Evolutionary conservation across 2,329 filamentous ascomycete species (phyloP), one percentile per base, ranked within the genome.

Genomic region (Sordariomycetes sp.): DNA sequence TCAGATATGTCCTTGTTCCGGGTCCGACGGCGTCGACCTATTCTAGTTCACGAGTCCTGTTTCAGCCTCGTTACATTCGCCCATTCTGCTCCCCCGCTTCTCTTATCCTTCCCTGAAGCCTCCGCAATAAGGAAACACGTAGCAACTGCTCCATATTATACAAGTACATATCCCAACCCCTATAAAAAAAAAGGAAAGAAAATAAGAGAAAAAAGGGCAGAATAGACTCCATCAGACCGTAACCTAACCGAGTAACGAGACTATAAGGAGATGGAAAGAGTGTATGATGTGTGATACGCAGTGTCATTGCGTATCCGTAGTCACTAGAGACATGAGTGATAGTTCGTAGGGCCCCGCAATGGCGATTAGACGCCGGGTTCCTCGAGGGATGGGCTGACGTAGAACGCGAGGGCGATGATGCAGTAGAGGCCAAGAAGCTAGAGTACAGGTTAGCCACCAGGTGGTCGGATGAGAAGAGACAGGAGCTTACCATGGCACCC

Each of bases 401-500:
- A 84, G 66, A 84, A 84, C 18, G 81, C 81, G 37, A 84, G 69
- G 4, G 81, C 81, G 60, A 85, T 84, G 64, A 85, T 84, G 54
- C 78, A 65, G 66, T 84, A 85, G 18, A 85, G 72, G 55, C 72
- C 73, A 59, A 75, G 66, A 53, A 75, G 66, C 58, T 59, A 43
- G 8, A n/a, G 43, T 18, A 20, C 34, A 14, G 32, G 22, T 25
- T 18, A 37, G 37, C 22, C 11, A 55, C n/a, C 34, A 54, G 24
- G 37, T 24, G 16, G 46, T 35, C 14, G 35, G 51, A 11, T 10
- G 14, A 28, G 25, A 25, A 25, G 12, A 53, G 59, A 78, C 70
- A 55, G 78, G 28, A 22, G 60, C 71, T 64, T 69, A 85, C 79
- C 82, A 93, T 88, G 54, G 87, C 87, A 52, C 89, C 89, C 70